Evolutionary conservation across 305 asterid genomes (phyloP), one percentile per base, ranked within the genome.

Genomic region (Fraxinus dipetala): DNA sequence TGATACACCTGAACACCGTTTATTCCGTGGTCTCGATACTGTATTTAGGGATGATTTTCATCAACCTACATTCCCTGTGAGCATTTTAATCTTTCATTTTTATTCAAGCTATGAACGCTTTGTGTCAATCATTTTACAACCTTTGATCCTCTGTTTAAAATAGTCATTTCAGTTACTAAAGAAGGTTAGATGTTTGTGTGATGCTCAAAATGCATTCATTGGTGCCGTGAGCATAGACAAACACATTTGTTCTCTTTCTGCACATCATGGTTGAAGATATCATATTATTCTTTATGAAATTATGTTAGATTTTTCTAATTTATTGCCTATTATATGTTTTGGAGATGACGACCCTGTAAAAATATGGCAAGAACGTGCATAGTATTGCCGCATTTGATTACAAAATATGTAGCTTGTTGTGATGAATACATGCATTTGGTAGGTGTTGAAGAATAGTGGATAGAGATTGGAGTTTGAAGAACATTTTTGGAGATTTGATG

Each of bases 1-100:
- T 80, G 99, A 96, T 87, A 94, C 97, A 48, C 98, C 99, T 6
- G 90, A 91, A 56, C 99, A 95, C 86, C 92, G 97, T 65, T 78
- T 96, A 72, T 94, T 90, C 79, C 84, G 40, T 78, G 98, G 87
- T 83, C 93, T 90, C 79, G 98, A 93, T 43, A 90, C 94, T 83
- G 87, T 86, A 59, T 94, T 90, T 79, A 76, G 87, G 85, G 96
- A 90, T 72, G 99, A 96, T 84, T 56, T 89, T 85, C 98, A 93
- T 90, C 97, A 96, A 86, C 99, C 98, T 35, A 90, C 98, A 77
- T 85, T 88, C 88, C 90, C 96, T 59, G 99, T 96, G 84, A 92
- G 97, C 85, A 75, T 69, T 79, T 81, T 56, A 70, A 14, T 78
- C 73, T 77, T 48, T 48, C 18, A 2, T 61, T 83, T 65, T 74